Conservation (phyloP, 129 eudicot genomes). For the Tagetes patula region DNA sequence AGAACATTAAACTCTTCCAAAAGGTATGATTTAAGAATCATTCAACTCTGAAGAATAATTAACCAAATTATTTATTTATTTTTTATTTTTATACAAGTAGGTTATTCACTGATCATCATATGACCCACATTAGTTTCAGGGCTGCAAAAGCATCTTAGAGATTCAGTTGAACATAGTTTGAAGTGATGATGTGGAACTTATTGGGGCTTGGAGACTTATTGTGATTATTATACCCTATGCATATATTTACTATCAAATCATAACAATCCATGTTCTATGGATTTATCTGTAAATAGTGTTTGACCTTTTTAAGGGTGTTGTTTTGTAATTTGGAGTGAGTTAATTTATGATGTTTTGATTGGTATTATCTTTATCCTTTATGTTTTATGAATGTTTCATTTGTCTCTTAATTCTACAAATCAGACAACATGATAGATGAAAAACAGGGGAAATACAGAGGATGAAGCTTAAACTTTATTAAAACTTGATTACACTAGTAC, state of each 20-base stretch:
- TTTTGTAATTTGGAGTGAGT: slow-evolving; percentile 27
- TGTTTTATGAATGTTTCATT: slow-evolving; percentile 8
- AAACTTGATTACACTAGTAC: slow-evolving; percentile 22
- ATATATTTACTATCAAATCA: slow-evolving; percentile 6
- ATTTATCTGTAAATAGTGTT: slow-evolving; percentile 18
- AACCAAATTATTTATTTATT: background rate
- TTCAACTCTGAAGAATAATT: background rate
- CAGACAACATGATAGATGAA: slow-evolving; percentile 1
- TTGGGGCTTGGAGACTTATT: slow-evolving; percentile 20
- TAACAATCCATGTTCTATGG: slow-evolving; percentile 3
- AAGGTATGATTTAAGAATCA: slow-evolving; percentile 31
- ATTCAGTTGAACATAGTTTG: slow-evolving; percentile 20
- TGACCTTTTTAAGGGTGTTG: slow-evolving; percentile 6
- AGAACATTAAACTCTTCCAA: slow-evolving; percentile 45
- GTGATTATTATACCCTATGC: slow-evolving; percentile 31
- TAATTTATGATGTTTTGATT: slow-evolving; percentile 9
- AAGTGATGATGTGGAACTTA: slow-evolving; percentile 6
- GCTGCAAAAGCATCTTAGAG: slow-evolving; percentile 32
- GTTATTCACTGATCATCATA: slow-evolving; percentile 2
- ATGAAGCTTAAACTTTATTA: slow-evolving; percentile 6
- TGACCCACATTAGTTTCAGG: slow-evolving; percentile 24
- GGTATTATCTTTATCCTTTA: background rate
- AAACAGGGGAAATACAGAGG: slow-evolving; percentile 15
- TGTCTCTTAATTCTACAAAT: background rate
- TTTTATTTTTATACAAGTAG: background rate